A percentile compares a stretch with the other conserved stretches of the same genome.
Evolutionary conservation across 331 rosid species (phyloP).

Genomic region (Cucumis variabilis): DNA sequence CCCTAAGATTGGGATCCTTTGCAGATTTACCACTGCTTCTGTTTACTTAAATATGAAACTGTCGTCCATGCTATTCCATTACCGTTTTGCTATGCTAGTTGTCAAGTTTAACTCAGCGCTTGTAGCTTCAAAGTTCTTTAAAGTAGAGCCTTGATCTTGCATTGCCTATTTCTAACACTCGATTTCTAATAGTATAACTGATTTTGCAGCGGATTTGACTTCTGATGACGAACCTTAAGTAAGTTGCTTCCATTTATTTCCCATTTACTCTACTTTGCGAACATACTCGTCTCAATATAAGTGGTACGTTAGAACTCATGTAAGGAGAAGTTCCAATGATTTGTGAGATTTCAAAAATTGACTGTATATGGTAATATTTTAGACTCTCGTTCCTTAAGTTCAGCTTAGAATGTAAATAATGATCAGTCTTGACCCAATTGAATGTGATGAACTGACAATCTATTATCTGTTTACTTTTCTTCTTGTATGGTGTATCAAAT

Average conservation of each 20-base stretch:
- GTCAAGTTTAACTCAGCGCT: not conserved
- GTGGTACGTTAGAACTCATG: not conserved
- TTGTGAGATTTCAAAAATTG: not conserved
- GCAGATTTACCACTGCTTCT: not conserved
- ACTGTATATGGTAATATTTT: not conserved
- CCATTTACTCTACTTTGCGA: not conserved
- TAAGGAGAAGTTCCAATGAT: not conserved
- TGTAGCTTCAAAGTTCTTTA: not conserved
- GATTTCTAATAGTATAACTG: too few relatives aligned
- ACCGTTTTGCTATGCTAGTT: not conserved
- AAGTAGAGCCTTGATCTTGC: too few relatives aligned
- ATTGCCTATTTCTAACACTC: too few relatives aligned
- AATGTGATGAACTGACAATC: not conserved
- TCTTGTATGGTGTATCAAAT: not conserved
- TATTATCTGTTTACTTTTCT: not conserved
- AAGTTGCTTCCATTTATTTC: too few relatives aligned
- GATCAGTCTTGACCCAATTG: not conserved
- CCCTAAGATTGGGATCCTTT: not conserved
- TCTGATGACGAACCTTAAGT: too few relatives aligned
- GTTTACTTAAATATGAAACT: not conserved
- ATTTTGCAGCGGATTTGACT: too few relatives aligned
- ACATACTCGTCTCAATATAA: not conserved
- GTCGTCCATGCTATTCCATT: not conserved
- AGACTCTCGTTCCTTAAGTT: not conserved
- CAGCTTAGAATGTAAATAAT: not conserved